Evolutionary conservation across 202 grass and related monocot genomes (phyloP).

Genomic region (Tripidium arundinaceum): DNA sequence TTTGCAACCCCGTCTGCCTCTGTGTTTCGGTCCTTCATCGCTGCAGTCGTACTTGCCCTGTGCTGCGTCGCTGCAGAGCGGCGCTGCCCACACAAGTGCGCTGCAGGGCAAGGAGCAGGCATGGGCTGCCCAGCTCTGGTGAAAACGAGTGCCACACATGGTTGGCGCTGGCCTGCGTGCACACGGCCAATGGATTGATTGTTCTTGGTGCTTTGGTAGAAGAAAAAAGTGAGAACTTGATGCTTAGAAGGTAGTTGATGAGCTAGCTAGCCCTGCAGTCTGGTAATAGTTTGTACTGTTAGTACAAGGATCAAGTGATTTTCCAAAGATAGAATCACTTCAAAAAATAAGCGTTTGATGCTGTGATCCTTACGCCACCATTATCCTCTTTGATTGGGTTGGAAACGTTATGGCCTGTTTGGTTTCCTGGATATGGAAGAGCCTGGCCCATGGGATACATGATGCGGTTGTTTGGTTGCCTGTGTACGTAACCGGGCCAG

Average conservation of each 20-base stretch:
- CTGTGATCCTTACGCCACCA: background rate
- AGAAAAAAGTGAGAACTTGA: background rate
- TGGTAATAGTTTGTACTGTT: background rate
- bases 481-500: too few relatives aligned
- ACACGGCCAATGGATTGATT: background rate
- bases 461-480: too few relatives aligned
- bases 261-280: background rate
- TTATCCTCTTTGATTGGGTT: background rate
- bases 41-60: background rate
- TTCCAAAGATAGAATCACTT: background rate
- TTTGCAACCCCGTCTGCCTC: background rate
- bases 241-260: background rate
- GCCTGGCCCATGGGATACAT: too few relatives aligned
- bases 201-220: background rate
- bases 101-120: background rate
- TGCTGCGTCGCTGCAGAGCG: background rate
- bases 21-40: background rate
- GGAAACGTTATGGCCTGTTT: too few relatives aligned
- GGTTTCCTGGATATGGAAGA: too few relatives aligned
- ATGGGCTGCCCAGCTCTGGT: background rate
- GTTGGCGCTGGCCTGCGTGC: background rate
- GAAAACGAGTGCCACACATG: background rate
- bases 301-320: background rate
- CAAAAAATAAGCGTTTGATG: background rate
- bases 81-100: background rate